phyloP scores from a whole-genome alignment of 306 rosid species.

The Cucumis hystrix region DNA sequence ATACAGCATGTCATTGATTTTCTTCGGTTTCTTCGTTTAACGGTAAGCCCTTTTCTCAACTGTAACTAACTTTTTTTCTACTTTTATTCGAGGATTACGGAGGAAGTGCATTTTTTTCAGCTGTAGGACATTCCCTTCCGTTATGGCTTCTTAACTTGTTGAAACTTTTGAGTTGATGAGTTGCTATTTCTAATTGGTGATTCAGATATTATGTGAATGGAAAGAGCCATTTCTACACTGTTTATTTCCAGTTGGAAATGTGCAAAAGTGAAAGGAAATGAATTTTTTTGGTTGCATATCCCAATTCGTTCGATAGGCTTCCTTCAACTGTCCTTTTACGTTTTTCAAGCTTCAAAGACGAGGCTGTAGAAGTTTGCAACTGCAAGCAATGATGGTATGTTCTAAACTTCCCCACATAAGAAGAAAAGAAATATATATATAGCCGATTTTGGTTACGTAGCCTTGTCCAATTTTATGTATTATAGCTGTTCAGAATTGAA shows the following conservation, averaged over 20 bases:
- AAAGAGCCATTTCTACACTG: not conserved
- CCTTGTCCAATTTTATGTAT: not conserved
- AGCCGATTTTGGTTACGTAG: not conserved
- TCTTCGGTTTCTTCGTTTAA: conserved; percentile 46
- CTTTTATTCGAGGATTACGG: not conserved
- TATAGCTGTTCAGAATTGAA: not conserved
- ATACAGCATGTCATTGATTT: conserved; percentile 54
- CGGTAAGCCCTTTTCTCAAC: conserved; percentile 29
- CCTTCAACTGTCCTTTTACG: no score
- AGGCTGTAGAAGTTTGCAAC: not conserved
- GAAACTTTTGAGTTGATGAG: not conserved
- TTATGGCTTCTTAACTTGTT: not conserved
- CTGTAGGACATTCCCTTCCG: not conserved
- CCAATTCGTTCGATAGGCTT: not conserved
- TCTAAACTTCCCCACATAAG: not conserved
- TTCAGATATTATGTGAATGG: not conserved
- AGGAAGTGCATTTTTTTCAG: not conserved
- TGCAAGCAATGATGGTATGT: not conserved
- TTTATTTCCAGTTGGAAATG: conserved; percentile 3
- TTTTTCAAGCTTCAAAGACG: not conserved
- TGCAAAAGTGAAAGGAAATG: conserved; percentile 1
- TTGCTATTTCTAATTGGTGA: not conserved
- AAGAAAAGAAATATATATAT: not conserved
- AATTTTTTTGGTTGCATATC: not conserved
- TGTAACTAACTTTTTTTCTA: not conserved